Evolutionary conservation across 208 protist genomes (phyloP), one percentile per base, ranked within the genome.

Genomic region (Balamuthia mandrillaris): DNA sequence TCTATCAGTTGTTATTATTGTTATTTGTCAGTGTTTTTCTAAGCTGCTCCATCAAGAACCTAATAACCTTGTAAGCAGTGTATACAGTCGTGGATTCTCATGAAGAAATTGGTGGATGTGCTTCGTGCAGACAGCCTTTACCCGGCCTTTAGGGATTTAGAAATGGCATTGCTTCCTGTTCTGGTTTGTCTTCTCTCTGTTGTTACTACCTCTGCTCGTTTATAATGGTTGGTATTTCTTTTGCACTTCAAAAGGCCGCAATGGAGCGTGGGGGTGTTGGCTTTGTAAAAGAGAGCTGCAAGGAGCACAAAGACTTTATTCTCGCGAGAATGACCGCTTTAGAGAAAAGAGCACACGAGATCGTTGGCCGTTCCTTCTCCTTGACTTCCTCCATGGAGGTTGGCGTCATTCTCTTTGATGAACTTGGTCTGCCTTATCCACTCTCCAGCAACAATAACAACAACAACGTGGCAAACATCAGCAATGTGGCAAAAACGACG

Each of bases 21-120:
- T 52, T 18, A 52, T 65, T 18, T 24, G 18, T 18, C 49, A 24
- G 18, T 56, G 18, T 18, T 56, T 56, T 56, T 56, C 49, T 56
- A n/a, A 24, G 49, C 49, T n/a, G 49, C 49, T 24, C 49, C 18
- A 56, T 56, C n/a, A 56, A 18, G n/a, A n/a, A 24, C n/a, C 49
- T n/a, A 56, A n/a, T 24, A 56, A 18, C n/a, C 18, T 56, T 56
- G 18, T 14, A 81, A 49, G 72, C 72, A 2, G 72, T 81, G n/a
- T n/a, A n/a, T n/a, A n/a, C 72, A 81, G 9, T 81, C 72, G 51
- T 81, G 72, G 72, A 81, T 81, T 21, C 51, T 81, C 21, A 81
- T 81, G 72, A 81, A 81, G 18, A 81, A 81, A 27, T 49, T 81
- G 39, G 72, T 81, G 1, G 33, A 18, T 14, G 45, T 41, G 39